Evolutionary conservation across 2,329 filamentous ascomycete species (phyloP), one percentile per base, ranked within the genome.

Genomic region (Exophiala phaeomuriformis): DNA sequence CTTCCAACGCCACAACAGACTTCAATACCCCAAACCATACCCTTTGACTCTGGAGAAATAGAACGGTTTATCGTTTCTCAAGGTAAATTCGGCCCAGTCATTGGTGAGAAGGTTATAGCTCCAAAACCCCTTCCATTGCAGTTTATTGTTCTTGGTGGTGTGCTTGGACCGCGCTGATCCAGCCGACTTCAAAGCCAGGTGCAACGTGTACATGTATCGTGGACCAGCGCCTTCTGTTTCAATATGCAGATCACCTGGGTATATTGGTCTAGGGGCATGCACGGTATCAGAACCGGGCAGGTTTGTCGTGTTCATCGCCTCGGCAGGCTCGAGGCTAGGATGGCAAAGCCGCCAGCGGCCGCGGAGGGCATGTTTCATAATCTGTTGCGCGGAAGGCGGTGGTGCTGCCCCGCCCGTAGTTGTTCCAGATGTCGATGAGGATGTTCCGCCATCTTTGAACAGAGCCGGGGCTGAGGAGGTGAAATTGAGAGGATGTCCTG

Each of bases 41-140:
- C 80, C 82, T 65, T 73, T 79, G 3, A 85, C 82, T 39, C 82
- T 67, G 61, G 77, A 78, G 71, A 81, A 85, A 56, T 80, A 81
- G 64, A 78, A 84, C 1, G 79, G 70, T 56, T 75, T 71, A 67
- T 84, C 79, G 63, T 85, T 81, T 65, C 77, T 79, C 62, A 84
- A 64, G 1, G 73, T 74, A 69, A 97, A 97, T 71, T 88, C 85
- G 3, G 78, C 88, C 86, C 88, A 93, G 69, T 96, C 90, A 67
- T 95, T 90, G 5, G 89, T 95, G 64, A 95, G 69, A 62, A 81
- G 80, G 67, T 97, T 95, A 67, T 94, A 91, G 72, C 85, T 91
- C 81, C 88, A 95, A 67, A 90, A 96, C 0, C 86, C 85, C 64
- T 86, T 85, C 91, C 93, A 98, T 0, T 76, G 73, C 47, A 98